These are phyloP conservation scores for Echites panduratus DNA, from an alignment of 257 asterid species.

Conservation along the genomic window DNA sequence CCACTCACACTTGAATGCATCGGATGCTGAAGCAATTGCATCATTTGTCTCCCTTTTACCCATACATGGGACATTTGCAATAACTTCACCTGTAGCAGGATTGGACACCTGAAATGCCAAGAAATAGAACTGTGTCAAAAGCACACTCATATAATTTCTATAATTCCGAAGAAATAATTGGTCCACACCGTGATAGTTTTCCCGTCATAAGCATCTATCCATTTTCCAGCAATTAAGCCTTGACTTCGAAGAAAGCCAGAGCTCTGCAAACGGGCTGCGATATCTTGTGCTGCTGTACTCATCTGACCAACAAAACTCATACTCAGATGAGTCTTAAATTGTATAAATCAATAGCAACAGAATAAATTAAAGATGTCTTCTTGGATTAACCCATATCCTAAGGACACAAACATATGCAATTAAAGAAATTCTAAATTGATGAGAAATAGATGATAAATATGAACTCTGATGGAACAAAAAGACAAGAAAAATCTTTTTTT, in stretches of 20 bases:
- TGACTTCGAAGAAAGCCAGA: conserved; percentile 70
- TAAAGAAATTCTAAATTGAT: not conserved
- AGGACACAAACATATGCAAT: not conserved
- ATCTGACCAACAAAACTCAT: conserved; percentile 36
- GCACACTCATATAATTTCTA: not conserved
- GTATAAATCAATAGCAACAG: not conserved
- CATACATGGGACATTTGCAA: conserved; percentile 83
- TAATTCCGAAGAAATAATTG: not conserved
- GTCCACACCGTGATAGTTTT: conserved; percentile 67
- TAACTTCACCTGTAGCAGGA: conserved; percentile 91
- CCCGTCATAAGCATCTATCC: conserved; percentile 89
- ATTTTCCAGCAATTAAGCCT: conserved; percentile 89
- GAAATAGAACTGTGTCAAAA: conserved; percentile 1
- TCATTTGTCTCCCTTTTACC: conserved; percentile 84
- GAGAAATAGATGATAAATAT: not conserved
- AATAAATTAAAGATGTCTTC: too few relatives aligned
- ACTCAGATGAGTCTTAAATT: conserved; percentile 6
- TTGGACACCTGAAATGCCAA: conserved; percentile 50
- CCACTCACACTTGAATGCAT: conserved; percentile 71
- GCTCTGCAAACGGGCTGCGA: conserved; percentile 57
- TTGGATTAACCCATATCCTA: not conserved
- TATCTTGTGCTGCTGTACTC: conserved; percentile 54
- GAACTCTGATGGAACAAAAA: not conserved
- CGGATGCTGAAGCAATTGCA: conserved; percentile 84
- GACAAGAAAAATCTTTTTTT: not conserved